phyloP scores from a whole-genome alignment of 805 yeast species.

The Suhomyces prunicola region DNA sequence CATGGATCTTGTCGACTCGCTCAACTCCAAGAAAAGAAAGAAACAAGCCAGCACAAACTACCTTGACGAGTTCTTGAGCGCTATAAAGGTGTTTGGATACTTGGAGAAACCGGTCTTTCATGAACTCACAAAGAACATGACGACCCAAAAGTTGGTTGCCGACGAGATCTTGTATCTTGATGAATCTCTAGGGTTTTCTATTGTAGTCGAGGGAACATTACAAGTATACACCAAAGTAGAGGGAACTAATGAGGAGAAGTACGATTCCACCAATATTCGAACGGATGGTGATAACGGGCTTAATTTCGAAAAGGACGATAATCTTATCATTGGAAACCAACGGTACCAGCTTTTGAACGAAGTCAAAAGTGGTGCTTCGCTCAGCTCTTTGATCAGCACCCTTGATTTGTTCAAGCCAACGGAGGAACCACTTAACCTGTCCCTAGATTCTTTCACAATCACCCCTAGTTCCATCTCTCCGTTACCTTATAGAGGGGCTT shows the following conservation, averaged over 20 bases:
- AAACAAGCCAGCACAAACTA: slow-evolving; percentile 52
- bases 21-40: slow-evolving; percentile 20
- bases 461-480: background rate
- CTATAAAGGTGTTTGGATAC: slow-evolving; percentile 92
- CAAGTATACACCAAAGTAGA: slow-evolving; percentile 65
- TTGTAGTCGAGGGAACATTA: slow-evolving; percentile 88
- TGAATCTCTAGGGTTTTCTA: slow-evolving; percentile 78
- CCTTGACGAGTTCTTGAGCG: slow-evolving; percentile 84
- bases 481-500: background rate
- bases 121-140: slow-evolving; percentile 87
- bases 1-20: slow-evolving; percentile 45
- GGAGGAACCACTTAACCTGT: background rate
- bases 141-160: slow-evolving; percentile 73
- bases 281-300: slow-evolving; percentile 7
- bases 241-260: background rate
- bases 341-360: slow-evolving; percentile 74
- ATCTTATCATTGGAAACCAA: slow-evolving; percentile 50
- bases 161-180: slow-evolving; percentile 76
- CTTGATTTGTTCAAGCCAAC: slow-evolving; percentile 58
- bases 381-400: slow-evolving; percentile 79
- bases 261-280: too few species aligned
- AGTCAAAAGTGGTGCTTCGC: slow-evolving; percentile 77
- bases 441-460: background rate
- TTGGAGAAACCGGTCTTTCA: slow-evolving; percentile 87
- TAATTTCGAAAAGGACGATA: slow-evolving; percentile 37